phyloP scores from a whole-genome alignment of 2,329 filamentous ascomycete genomes.

The Xylariaceae sp. region DNA sequence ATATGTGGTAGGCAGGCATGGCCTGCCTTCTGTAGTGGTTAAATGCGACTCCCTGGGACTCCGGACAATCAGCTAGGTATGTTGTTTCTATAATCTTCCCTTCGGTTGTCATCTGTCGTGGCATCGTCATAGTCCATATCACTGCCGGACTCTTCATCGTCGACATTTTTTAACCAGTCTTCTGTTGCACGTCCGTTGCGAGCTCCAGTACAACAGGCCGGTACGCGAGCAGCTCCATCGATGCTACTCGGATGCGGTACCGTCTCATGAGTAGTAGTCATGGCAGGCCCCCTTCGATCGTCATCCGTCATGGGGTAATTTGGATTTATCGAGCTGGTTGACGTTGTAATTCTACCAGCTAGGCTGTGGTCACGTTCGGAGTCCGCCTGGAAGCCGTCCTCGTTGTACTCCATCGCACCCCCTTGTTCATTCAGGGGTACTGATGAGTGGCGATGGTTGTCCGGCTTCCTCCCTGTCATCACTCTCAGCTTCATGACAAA shows the following conservation, averaged over 20 bases:
- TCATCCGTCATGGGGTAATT: conserved; percentile 3
- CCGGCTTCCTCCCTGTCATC: conserved; percentile 47
- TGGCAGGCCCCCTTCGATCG: not conserved
- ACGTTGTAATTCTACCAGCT: conserved; percentile 3
- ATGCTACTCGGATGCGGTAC: not conserved
- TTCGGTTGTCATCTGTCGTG: conserved; percentile 16
- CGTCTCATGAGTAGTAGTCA: not conserved
- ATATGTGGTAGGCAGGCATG: not conserved
- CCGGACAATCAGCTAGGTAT: not conserved
- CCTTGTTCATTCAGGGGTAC: conserved; percentile 21
- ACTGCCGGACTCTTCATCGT: conserved; percentile 10
- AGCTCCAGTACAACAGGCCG: not conserved
- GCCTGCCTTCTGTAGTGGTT: not conserved
- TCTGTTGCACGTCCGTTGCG: conserved; percentile 12
- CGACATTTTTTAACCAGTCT: conserved; percentile 19
- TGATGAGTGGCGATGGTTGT: conserved; percentile 29
- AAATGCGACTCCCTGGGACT: not conserved
- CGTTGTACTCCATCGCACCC: conserved; percentile 7
- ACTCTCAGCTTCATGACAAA: conserved; percentile 46
- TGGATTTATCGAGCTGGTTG: not conserved
- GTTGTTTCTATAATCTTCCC: conserved; percentile 5
- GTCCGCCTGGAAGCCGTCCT: conserved; percentile 12
- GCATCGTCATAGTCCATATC: conserved; percentile 12
- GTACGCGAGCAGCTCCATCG: not conserved
- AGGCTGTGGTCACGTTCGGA: conserved; percentile 19